Base-by-base conservation (phyloP, 495 filamentous ascomycete genomes). In the Aspergillus ellipticus region DNA sequence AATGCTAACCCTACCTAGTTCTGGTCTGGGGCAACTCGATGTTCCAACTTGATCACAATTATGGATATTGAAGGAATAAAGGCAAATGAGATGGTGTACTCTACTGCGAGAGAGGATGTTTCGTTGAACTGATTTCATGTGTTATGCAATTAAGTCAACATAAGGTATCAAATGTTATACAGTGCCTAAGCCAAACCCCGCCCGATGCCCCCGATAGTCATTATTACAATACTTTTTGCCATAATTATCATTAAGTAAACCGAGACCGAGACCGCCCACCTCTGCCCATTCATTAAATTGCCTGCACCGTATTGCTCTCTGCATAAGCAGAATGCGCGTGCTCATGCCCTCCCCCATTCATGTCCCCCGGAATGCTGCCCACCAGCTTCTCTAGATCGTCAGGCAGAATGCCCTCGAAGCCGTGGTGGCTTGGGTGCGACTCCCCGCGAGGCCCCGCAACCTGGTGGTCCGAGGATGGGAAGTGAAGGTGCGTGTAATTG, bases 311-410 rank as follows among this genome's bases (percentile, higher is more conserved):
- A 43, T 60, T 60, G 46, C 61, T 66, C 41, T 74, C 73, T 6
- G 58, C 56, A 59, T 74, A 76, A 31, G 61, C 53, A 9, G 58
- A 39, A 42, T 54, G 65, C 3, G 61, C 57, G 66, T 73, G 70
- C 46, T 73, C 71, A 43, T 66, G 70, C 52, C 70, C 71, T 29
- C 66, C 69, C 66, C 72, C 71, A 56, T 75, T 70, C 64, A 76
- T 74, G 53, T 66, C 71, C 31, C 65, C 68, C 42, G 72, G 63
- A 49, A 76, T 69, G 16, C 67, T 68, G 22, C 73, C 68, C 31
- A 76, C 72, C 19, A 75, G 49, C 59, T 74, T 77, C 42, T 72
- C 69, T 49, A 77, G 62, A 52, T 76, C 72, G 16, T 76, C 74
- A 1, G 67, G 57, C n/a, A 74, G 46, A 8, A 75, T 53, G 3